A percentile compares a stretch with the other conserved stretches of the same genome.
These are phyloP conservation scores for Calonectria fujianensis DNA, from an alignment of 2,329 filamentous ascomycete species.

Conservation along the genomic window DNA sequence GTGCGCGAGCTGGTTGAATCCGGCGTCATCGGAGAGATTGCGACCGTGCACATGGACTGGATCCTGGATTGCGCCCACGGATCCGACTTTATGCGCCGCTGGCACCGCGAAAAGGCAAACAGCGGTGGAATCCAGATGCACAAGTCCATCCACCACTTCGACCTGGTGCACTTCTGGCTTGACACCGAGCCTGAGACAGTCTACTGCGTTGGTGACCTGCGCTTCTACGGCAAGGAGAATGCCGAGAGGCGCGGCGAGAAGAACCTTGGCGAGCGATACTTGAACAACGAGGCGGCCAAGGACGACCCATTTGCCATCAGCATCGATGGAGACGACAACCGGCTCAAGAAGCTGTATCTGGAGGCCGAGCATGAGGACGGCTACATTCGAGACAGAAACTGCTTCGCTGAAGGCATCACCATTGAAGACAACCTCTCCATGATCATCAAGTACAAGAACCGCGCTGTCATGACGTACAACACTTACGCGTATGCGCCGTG, in stretches of 20 bases:
- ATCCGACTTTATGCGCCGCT: constrained; percentile 78
- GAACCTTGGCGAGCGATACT: constrained; percentile 69
- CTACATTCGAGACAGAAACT: constrained; percentile 77
- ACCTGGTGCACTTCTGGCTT: constrained; percentile 79
- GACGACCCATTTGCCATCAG: constrained; percentile 76
- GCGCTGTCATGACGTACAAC: constrained; percentile 76
- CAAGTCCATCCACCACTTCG: constrained; percentile 79
- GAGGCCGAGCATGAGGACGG: constrained; percentile 78
- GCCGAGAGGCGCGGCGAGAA: constrained; percentile 72
- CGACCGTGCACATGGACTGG: constrained; percentile 78
- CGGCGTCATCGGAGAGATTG: constrained; percentile 73
- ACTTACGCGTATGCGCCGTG: constrained; percentile 77
- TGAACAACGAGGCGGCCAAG: constrained; percentile 69
- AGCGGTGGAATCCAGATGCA: constrained; percentile 77
- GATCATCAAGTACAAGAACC: constrained; percentile 74
- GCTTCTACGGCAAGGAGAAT: constrained; percentile 78
- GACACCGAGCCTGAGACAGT: constrained; percentile 72
- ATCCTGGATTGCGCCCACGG: constrained; percentile 77
- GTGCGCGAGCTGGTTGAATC: constrained; percentile 72
- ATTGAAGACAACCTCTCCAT: constrained; percentile 79
- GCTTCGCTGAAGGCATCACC: constrained; percentile 77
- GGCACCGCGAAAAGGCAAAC: constrained; percentile 77
- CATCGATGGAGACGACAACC: constrained; percentile 65
- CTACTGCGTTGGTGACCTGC: constrained; percentile 74
- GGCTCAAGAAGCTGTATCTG: constrained; percentile 75